Evolutionary conservation across 768 basidiomycete genomes (phyloP).

Genomic region (Thelephora ganbajun): DNA sequence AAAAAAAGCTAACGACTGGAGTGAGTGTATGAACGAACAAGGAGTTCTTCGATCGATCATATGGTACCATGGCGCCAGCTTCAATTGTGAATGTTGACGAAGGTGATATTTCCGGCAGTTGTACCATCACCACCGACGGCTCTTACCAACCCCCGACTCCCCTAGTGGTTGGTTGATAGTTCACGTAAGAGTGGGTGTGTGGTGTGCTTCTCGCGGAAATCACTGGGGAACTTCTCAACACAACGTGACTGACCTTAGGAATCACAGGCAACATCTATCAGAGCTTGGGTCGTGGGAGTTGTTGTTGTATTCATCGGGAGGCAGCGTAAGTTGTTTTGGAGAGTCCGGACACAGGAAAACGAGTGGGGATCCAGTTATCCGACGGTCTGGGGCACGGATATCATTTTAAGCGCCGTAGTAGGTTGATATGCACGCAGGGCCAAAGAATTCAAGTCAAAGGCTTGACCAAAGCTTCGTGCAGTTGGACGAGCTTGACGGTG

Average conservation of each 20-base stretch:
- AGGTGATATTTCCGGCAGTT: constrained; percentile 33
- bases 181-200: constrained; percentile 20
- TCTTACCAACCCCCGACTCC: constrained; percentile 27
- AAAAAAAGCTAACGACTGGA: background rate
- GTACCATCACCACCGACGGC: constrained; percentile 21
- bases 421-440: too few relatives aligned
- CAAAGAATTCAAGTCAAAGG: too few relatives aligned
- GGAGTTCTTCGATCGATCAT: constrained; percentile 79
- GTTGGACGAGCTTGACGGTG: too few relatives aligned
- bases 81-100: constrained; percentile 33
- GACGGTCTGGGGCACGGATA: too few relatives aligned
- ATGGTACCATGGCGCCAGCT: constrained; percentile 77
- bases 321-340: too few relatives aligned
- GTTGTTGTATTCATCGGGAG: too few relatives aligned
- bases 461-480: too few relatives aligned
- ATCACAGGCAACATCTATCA: constrained; percentile 24
- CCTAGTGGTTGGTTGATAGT: constrained; percentile 15
- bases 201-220: constrained; percentile 24
- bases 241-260: constrained; percentile 28
- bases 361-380: too few relatives aligned
- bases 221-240: constrained; percentile 24
- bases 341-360: too few relatives aligned
- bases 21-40: constrained; percentile 31
- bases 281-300: constrained; percentile 8
- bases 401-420: too few relatives aligned